Evolutionary conservation across 2,329 filamentous ascomycete species (phyloP), one percentile per base, ranked within the genome.

Genomic region (Coniochaeta hoffmannii): DNA sequence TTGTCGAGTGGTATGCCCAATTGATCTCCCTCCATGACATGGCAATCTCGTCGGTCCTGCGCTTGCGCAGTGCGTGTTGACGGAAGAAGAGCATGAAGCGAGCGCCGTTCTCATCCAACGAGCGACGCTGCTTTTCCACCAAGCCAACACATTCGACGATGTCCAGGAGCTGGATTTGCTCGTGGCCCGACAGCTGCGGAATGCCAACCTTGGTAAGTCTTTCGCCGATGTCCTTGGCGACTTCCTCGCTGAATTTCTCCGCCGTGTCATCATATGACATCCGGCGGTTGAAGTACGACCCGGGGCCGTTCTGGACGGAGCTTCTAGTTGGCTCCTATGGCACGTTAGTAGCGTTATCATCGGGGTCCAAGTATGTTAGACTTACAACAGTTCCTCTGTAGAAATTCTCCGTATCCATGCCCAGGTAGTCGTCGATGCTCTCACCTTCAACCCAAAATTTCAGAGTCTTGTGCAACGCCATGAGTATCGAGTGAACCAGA

Each of bases 31-130:
- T 77, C 84, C 86, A 89, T 0, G 80, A 86, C 63, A 96, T 80
- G 24, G 82, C 77, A 3, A 85, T 80, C 63, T 87, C 80, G 58
- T 81, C 81, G 2, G 81, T 80, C 57, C 85, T 81, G 50, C 80
- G 78, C 67, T 84, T 85, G 28, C 86, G 83, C 50, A 95, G 74
- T 52, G 85, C 85, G 66, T 93, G 86, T 64, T 95, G 88, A 19
- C 90, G 81, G 72, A 93, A 94, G 70, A 94, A 94, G 12, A 96
- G 76, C 71, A 96, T 83, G 69, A 92, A 97, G 44, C 90, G 85
- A 9, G 89, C 87, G 3, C 89, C 92, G 64, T 96, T 96, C 63
- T 90, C 89, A 65, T 97, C 92, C 73, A 97, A 88, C 2, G 91
- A 96, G 6, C 90, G 83, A 17, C 90, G 83, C 65, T 97, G 90